Percentiles rank a stretch among this genome's conserved stretches.
phyloP scores from a whole-genome alignment of 768 basidiomycete genomes.

The Kwoniella sp. region DNA sequence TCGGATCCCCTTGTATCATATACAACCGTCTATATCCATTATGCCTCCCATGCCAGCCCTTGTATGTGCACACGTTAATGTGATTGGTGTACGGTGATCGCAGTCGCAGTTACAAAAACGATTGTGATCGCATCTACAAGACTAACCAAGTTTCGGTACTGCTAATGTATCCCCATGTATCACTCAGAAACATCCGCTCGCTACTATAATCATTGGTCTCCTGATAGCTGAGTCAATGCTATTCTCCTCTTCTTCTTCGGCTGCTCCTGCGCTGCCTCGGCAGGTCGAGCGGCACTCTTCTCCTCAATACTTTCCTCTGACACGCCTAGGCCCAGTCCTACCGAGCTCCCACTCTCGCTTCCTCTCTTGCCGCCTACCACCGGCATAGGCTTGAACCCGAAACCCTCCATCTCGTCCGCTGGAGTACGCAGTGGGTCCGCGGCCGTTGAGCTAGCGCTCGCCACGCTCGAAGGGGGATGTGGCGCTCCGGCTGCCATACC shows the following conservation, averaged over 20 bases:
- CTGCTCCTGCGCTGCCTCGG: constrained; percentile 1
- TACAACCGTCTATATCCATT: no score
- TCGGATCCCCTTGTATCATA: no score
- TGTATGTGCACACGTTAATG: no score
- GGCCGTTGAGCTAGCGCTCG: constrained; percentile 23
- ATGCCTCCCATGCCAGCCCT: no score
- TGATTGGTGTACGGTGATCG: no score
- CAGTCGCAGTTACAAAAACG: no score
- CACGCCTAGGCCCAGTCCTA: constrained; percentile 15
- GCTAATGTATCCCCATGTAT: no score
- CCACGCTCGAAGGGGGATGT: constrained; percentile 13
- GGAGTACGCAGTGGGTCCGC: constrained; percentile 35
- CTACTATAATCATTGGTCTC: not conserved
- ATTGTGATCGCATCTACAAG: no score
- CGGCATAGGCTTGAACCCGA: constrained; percentile 6
- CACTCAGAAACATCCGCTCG: no score
- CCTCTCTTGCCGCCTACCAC: not conserved
- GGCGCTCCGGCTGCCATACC: not conserved
- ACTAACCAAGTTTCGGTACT: no score
- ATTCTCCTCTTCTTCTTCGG: constrained; percentile 47
- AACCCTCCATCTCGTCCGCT: constrained; percentile 21
- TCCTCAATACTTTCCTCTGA: not conserved
- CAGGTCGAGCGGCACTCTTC: not conserved
- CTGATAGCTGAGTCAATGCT: constrained; percentile 36
- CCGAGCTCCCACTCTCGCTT: not conserved